phyloP scores from a whole-genome alignment of 345 rosid species.

The Chamaenerion angustifolium region DNA sequence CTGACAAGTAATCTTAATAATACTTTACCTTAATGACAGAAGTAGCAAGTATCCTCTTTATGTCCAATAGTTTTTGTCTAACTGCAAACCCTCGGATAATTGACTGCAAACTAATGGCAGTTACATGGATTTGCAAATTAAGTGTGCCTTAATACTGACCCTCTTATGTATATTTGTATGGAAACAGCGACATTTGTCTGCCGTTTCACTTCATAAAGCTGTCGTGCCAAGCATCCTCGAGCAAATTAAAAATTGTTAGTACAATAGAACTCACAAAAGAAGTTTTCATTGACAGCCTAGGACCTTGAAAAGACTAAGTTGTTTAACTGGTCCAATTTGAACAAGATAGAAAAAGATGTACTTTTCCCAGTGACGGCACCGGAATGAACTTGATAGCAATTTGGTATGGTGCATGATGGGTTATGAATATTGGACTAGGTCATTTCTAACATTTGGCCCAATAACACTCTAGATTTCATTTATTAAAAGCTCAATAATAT shows the following conservation, averaged over 20 bases:
- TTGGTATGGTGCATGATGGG: no score
- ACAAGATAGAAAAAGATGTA: no score
- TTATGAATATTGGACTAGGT: no score
- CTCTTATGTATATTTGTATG: constrained; percentile 54
- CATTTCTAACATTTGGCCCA: no score
- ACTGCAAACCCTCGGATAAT: constrained; percentile 48
- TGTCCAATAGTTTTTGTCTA: constrained; percentile 36
- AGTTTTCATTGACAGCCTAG: no score
- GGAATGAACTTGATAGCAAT: no score
- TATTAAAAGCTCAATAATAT: no score
- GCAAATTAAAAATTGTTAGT: neutral
- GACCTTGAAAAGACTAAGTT: no score
- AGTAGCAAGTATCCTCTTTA: constrained; percentile 63
- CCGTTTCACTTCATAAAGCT: constrained; percentile 40
- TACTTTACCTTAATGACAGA: constrained; percentile 54
- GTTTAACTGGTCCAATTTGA: no score
- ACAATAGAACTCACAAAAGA: constrained; percentile 1
- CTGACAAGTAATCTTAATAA: neutral
- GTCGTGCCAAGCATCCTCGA: constrained; percentile 72
- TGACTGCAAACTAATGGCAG: constrained; percentile 53
- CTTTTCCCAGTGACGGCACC: no score
- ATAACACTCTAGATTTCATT: no score
- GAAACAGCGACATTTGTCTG: constrained; percentile 52
- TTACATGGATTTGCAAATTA: constrained; percentile 37
- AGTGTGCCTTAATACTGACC: constrained; percentile 39